phyloP scores from a whole-genome alignment of 1,139 yeast genomes.

The Geotrichum fermentans region DNA sequence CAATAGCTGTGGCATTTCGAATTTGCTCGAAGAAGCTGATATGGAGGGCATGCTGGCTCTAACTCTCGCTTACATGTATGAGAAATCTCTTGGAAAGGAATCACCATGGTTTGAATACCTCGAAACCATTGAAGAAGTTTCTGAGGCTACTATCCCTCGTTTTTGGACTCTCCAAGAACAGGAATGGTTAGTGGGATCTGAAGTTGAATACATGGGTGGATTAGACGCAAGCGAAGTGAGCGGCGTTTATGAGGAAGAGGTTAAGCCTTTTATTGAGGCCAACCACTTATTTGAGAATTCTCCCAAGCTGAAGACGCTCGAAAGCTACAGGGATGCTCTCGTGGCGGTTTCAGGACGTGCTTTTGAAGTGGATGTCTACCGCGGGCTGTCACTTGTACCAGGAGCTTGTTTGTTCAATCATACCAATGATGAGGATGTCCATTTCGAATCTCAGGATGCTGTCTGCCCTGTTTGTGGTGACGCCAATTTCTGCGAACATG shows the following conservation, averaged over 20 bases:
- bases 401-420: constrained; percentile 90
- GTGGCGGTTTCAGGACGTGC: constrained; percentile 64
- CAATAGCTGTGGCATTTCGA: constrained; percentile 53
- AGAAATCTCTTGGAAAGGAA: constrained; percentile 46
- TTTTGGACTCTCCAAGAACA: constrained; percentile 58
- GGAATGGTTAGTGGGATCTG: constrained; percentile 55
- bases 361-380: constrained; percentile 70
- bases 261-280: constrained; percentile 31
- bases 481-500: constrained; percentile 39
- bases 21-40: constrained; percentile 56
- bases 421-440: constrained; percentile 53
- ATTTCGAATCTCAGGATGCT: constrained; percentile 65
- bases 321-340: constrained; percentile 35
- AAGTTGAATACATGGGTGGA: constrained; percentile 59
- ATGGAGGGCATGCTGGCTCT: constrained; percentile 64
- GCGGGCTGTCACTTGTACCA: constrained; percentile 75
- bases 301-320: constrained; percentile 27
- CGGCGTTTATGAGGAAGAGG: constrained; percentile 47
- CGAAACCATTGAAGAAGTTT: constrained; percentile 46
- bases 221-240: constrained; percentile 55
- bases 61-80: constrained; percentile 68
- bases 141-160: constrained; percentile 44
- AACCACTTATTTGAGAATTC: constrained; percentile 27
- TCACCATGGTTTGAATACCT: constrained; percentile 80
- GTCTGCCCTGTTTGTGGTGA: constrained; percentile 76